phyloP scores from a whole-genome alignment of 441 rosid genomes.

The Pelargonium fulgidum region DNA sequence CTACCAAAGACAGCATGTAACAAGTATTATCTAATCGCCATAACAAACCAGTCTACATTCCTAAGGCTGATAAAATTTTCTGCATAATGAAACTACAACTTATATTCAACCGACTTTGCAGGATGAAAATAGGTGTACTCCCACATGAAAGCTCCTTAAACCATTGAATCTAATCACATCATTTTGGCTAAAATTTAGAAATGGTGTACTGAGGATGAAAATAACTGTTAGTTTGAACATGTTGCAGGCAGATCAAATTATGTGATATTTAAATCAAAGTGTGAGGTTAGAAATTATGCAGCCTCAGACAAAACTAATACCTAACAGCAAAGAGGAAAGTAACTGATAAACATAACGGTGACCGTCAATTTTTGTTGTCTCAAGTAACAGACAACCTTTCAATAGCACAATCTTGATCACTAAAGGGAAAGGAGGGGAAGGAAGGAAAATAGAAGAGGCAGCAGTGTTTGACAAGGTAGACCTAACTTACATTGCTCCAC shows the following conservation, averaged over 20 bases:
- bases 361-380: not conserved
- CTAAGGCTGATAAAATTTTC: not conserved
- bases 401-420: not conserved
- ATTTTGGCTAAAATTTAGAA: not conserved
- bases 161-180: not conserved
- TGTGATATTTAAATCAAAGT: not conserved
- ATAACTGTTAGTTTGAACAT: not conserved
- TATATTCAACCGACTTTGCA: not conserved
- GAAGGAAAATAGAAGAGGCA: not conserved
- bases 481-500: conserved; percentile 73
- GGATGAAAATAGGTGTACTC: not conserved
- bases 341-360: no score
- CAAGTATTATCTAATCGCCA: not conserved
- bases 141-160: not conserved
- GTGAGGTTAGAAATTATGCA: not conserved
- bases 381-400: not conserved
- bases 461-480: conserved; percentile 6
- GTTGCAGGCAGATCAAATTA: not conserved
- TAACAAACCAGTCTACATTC: not conserved
- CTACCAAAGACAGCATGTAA: not conserved
- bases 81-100: not conserved
- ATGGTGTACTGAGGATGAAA: not conserved
- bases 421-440: not conserved
- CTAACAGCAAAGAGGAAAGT: not conserved
- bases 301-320: not conserved